phyloP scores from a whole-genome alignment of 2,329 filamentous ascomycete species.

The Falciphora oryzae region DNA sequence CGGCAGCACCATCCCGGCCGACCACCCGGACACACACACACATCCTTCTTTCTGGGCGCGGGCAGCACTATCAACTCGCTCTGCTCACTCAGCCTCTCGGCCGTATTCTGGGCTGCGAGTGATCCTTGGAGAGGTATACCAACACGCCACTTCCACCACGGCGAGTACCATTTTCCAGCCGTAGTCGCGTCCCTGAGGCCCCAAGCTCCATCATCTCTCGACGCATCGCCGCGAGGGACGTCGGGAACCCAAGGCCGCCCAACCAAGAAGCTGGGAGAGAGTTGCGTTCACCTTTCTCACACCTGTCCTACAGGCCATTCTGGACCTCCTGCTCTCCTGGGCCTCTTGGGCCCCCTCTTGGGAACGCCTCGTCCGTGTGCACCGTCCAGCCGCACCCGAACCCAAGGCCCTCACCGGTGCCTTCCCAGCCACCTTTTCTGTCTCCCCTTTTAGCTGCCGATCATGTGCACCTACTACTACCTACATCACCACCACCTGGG shows the following conservation, averaged over 20 bases:
- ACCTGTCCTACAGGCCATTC: neutral
- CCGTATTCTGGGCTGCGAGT: neutral
- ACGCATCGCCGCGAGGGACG: too few relatives aligned
- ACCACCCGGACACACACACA: neutral
- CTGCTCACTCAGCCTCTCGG: neutral
- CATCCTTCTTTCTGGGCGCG: neutral
- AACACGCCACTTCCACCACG: neutral
- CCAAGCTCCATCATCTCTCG: too few relatives aligned
- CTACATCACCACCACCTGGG: conserved; percentile 36
- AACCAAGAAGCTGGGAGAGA: neutral
- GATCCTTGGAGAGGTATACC: neutral
- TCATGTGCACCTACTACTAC: conserved; percentile 47
- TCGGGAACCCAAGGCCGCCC: too few relatives aligned
- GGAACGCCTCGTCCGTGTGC: neutral
- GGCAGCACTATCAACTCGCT: neutral
- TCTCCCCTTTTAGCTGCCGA: neutral
- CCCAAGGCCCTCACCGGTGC: neutral
- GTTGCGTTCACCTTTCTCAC: neutral
- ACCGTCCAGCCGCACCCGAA: neutral
- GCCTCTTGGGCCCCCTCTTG: neutral
- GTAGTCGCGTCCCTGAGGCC: neutral
- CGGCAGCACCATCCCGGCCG: too few relatives aligned
- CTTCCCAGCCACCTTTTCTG: too few relatives aligned
- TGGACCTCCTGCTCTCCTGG: neutral
- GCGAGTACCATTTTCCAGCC: neutral